phyloP scores from a whole-genome alignment of 2,329 filamentous ascomycete species.

The Ascochyta viciae-villosae region DNA sequence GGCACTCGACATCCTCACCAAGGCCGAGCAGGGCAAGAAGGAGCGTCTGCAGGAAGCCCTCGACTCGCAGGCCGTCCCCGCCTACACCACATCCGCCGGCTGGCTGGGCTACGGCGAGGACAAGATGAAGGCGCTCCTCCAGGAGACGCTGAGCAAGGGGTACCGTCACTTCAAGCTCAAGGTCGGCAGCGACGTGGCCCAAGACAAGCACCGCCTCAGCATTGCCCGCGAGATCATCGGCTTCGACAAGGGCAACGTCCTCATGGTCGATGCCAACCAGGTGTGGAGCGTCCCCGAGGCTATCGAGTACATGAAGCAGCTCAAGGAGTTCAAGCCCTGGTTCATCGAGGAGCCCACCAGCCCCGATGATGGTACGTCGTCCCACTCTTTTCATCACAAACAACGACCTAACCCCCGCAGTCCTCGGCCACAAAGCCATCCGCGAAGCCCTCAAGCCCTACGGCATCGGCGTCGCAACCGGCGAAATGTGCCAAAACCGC shows the following conservation, averaged over 20 bases:
- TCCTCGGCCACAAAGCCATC: constrained; percentile 86
- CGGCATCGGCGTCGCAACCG: constrained; percentile 84
- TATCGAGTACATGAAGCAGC: constrained; percentile 82
- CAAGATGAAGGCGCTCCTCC: constrained; percentile 78
- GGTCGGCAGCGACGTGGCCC: constrained; percentile 76
- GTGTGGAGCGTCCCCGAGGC: constrained; percentile 90
- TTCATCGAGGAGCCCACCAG: constrained; percentile 95
- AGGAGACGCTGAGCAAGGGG: constrained; percentile 76
- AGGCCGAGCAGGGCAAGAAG: constrained; percentile 71
- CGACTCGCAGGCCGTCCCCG: constrained; percentile 77
- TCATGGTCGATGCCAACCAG: constrained; percentile 96
- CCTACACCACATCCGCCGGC: constrained; percentile 88
- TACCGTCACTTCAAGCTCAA: constrained; percentile 93
- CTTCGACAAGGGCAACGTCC: constrained; percentile 80
- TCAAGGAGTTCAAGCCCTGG: constrained; percentile 85
- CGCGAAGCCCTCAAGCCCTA: constrained; percentile 77
- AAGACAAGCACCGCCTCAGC: constrained; percentile 72
- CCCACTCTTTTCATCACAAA: too few species aligned
- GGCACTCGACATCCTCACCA: constrained; percentile 73
- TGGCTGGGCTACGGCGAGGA: constrained; percentile 92
- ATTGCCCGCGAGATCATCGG: constrained; percentile 83
- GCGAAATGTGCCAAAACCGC: constrained; percentile 95
- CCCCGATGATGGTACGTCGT: constrained; percentile 70
- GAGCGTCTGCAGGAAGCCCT: constrained; percentile 77
- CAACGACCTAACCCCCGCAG: constrained; percentile 39